Evolutionary conservation across 1,139 yeast genomes (phyloP).

Genomic region (Ogataea hybrid): DNA sequence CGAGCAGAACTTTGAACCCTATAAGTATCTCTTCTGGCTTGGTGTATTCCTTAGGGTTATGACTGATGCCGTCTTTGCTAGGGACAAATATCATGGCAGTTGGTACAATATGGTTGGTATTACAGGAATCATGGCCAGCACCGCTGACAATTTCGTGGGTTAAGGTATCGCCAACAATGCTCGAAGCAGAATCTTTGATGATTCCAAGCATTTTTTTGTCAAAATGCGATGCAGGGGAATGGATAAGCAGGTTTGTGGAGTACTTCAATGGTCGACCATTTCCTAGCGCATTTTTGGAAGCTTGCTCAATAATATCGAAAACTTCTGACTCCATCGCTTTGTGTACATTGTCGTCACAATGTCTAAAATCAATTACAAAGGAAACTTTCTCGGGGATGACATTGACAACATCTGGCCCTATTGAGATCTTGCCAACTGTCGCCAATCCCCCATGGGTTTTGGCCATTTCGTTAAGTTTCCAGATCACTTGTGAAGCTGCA

Average conservation of each 20-base stretch:
- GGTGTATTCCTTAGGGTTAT: conserved; percentile 65
- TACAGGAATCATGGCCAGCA: conserved; percentile 74
- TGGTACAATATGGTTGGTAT: conserved; percentile 54
- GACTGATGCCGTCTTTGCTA: conserved; percentile 66
- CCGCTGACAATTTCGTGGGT: conserved; percentile 56
- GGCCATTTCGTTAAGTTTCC: conserved; percentile 57
- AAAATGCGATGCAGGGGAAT: conserved; percentile 56
- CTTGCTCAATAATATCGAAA: conserved; percentile 37
- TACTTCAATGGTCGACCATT: conserved; percentile 36
- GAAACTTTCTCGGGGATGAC: conserved; percentile 62
- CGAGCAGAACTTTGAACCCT: no score
- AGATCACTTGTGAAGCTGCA: conserved; percentile 55
- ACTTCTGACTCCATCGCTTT: conserved; percentile 37
- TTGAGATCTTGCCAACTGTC: conserved; percentile 55
- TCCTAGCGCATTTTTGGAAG: conserved; percentile 35
- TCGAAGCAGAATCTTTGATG: conserved; percentile 50
- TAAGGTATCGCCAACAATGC: conserved; percentile 44
- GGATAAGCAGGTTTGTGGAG: conserved; percentile 1
- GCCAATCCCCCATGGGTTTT: conserved; percentile 49
- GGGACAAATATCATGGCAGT: conserved; percentile 78
- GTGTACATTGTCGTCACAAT: conserved; percentile 46
- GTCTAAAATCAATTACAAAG: conserved; percentile 60
- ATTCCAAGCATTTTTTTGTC: conserved; percentile 47
- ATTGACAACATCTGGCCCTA: conserved; percentile 61
- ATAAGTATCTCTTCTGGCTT: conserved; percentile 52